Percentiles rank a stretch among this genome's conserved stretches.
These are phyloP conservation scores for Leishmania major DNA, from an alignment of 208 protist genomes.

Conservation along the genomic window DNA sequence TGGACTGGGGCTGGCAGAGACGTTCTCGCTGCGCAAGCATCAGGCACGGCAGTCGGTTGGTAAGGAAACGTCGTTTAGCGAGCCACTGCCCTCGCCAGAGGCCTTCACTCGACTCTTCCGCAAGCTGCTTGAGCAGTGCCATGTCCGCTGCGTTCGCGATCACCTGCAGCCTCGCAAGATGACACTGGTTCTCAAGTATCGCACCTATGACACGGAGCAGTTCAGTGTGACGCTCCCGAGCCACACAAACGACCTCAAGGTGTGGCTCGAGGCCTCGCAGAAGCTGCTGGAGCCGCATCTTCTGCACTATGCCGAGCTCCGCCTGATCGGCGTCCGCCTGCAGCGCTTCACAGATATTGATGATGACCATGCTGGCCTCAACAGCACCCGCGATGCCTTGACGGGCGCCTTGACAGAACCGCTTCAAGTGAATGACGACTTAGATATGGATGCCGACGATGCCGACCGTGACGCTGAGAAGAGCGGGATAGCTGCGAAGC, in stretches of 20 bases:
- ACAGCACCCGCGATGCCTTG: slow-evolving; percentile 1
- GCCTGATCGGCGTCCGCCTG: slow-evolving; percentile 79
- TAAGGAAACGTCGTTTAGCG: slow-evolving; percentile 80
- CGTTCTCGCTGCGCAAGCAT: slow-evolving; percentile 51
- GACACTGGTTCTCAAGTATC: slow-evolving; percentile 68
- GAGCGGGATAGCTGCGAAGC: background rate
- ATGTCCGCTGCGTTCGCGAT: slow-evolving; percentile 65
- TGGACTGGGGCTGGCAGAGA: slow-evolving; percentile 70
- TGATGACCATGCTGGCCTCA: background rate
- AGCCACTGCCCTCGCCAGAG: slow-evolving; percentile 50
- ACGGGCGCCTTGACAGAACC: slow-evolving; percentile 2
- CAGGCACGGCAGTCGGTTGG: slow-evolving; percentile 68
- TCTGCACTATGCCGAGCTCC: slow-evolving; percentile 56
- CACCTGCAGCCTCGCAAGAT: slow-evolving; percentile 51
- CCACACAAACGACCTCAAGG: slow-evolving; percentile 76
- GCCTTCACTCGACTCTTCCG: slow-evolving; percentile 61
- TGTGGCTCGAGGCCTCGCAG: slow-evolving; percentile 54
- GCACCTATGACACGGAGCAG: slow-evolving; percentile 74
- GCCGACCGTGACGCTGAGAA: background rate
- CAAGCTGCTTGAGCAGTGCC: slow-evolving; percentile 47
- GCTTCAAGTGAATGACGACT: background rate
- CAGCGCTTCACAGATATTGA: slow-evolving; percentile 49
- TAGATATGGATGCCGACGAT: background rate
- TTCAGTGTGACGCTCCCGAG: slow-evolving; percentile 55
- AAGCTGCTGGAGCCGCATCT: slow-evolving; percentile 73